A percentile compares a stretch with the other conserved stretches of the same genome.
These are phyloP conservation scores for Artemisia tridentata DNA, from an alignment of 129 eudicot species.

Conservation along the genomic window DNA sequence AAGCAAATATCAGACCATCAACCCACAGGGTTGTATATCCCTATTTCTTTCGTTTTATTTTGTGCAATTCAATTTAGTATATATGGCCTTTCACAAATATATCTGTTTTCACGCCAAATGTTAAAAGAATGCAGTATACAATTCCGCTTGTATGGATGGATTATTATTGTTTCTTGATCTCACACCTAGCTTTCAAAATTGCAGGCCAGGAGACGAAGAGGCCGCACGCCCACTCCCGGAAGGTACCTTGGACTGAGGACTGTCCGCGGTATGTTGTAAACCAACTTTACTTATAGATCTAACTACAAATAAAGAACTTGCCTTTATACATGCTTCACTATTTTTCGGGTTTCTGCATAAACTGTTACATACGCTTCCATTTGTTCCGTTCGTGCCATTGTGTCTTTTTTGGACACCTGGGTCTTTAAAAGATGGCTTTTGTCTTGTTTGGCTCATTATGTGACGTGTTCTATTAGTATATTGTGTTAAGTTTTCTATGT, in stretches of 20 bases:
- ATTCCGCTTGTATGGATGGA: not conserved
- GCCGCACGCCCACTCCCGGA: conserved; percentile 98
- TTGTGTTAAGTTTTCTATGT: not conserved
- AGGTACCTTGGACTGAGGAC: conserved; percentile 78
- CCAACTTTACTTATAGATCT: not conserved
- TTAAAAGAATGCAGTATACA: not conserved
- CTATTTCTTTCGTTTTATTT: conserved; percentile 42
- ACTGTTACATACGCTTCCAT: no score
- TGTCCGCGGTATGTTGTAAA: conserved; percentile 43
- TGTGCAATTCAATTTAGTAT: conserved; percentile 21
- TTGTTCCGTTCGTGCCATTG: no score
- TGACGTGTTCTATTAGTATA: not conserved
- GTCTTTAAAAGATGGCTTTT: no score
- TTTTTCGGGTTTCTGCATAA: no score
- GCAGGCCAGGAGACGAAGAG: conserved; percentile 92
- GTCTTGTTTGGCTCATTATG: no score
- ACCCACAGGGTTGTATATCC: conserved; percentile 98
- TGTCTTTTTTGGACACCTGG: no score
- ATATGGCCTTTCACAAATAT: not conserved
- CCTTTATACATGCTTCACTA: not conserved
- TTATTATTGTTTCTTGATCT: conserved; percentile 18
- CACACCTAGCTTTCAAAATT: not conserved
- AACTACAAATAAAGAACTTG: not conserved
- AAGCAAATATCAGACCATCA: conserved; percentile 77
- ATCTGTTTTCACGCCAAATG: not conserved